A percentile compares a stretch with the other conserved stretches of the same genome.
These are phyloP conservation scores for Mycotypha africana DNA, from an alignment of 371 early-diverging fungal genomes.

Conservation along the genomic window DNA sequence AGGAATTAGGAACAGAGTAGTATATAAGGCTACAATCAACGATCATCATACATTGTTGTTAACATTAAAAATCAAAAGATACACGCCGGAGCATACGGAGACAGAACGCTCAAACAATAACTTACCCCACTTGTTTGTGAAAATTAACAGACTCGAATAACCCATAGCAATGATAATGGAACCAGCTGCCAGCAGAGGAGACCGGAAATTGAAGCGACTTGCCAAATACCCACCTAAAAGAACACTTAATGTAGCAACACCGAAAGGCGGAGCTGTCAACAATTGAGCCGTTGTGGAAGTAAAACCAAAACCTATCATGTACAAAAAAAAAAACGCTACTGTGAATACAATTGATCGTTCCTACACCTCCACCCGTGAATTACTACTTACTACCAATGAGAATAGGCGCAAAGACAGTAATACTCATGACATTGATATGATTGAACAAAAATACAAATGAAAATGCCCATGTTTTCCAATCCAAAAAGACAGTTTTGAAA, in stretches of 20 bases:
- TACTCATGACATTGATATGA: constrained; percentile 14
- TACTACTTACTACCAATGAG: constrained; percentile 17
- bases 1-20: constrained; percentile 14
- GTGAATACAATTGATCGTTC: constrained; percentile 9
- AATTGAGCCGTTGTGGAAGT: constrained; percentile 15
- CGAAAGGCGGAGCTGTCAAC: constrained; percentile 27
- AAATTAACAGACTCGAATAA: constrained; percentile 10
- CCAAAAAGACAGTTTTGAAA: constrained; percentile 31
- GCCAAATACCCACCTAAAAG: constrained; percentile 21
- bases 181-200: constrained; percentile 15
- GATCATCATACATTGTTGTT: background rate
- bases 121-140: constrained; percentile 23
- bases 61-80: no score
- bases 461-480: constrained; percentile 32
- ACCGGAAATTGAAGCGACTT: constrained; percentile 15
- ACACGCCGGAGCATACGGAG: no score
- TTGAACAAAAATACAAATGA: constrained; percentile 15
- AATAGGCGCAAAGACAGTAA: constrained; percentile 19
- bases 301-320: constrained; percentile 42
- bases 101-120: no score
- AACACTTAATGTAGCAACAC: constrained; percentile 15
- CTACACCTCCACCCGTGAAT: background rate
- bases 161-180: constrained; percentile 20
- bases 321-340: constrained; percentile 52
- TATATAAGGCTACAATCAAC: constrained; percentile 11